These are phyloP conservation scores for Apiospora sp. DNA, from an alignment of 2,329 filamentous ascomycete genomes.

Conservation along the genomic window DNA sequence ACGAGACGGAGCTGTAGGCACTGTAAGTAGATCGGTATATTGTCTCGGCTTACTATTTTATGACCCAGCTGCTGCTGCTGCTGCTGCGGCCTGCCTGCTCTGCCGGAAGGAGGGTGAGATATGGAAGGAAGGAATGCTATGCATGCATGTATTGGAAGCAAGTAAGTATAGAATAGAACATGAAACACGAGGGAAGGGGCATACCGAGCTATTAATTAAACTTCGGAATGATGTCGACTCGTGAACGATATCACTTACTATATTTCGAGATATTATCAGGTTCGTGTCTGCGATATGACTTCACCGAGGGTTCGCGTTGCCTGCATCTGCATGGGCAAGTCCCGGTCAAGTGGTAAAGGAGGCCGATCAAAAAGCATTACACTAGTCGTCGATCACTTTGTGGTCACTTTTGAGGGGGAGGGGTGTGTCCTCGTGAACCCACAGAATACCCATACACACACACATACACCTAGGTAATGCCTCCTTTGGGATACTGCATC, in stretches of 20 bases:
- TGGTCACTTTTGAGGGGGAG: background rate
- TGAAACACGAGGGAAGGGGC: background rate
- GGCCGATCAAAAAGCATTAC: background rate
- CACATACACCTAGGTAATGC: background rate
- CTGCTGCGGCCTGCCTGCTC: background rate
- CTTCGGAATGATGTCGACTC: background rate
- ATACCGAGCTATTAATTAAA: background rate
- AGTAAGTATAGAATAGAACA: background rate
- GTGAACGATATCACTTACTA: background rate
- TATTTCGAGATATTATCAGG: background rate
- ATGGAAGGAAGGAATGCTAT: background rate
- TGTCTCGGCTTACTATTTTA: background rate
- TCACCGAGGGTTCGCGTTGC: background rate
- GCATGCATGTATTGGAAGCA: background rate
- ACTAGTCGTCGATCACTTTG: background rate
- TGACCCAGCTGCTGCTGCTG: background rate
- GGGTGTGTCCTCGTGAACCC: constrained; percentile 10
- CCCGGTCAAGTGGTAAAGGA: constrained; percentile 14
- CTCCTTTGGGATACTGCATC: constrained; percentile 5
- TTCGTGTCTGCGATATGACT: constrained; percentile 10
- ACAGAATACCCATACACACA: too few relatives aligned
- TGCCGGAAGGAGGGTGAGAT: background rate
- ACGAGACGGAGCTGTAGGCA: background rate
- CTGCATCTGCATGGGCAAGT: background rate
- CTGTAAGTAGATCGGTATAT: background rate